phyloP scores from a whole-genome alignment of 2,329 filamentous ascomycete species.

The Fusarium pininemorale region DNA sequence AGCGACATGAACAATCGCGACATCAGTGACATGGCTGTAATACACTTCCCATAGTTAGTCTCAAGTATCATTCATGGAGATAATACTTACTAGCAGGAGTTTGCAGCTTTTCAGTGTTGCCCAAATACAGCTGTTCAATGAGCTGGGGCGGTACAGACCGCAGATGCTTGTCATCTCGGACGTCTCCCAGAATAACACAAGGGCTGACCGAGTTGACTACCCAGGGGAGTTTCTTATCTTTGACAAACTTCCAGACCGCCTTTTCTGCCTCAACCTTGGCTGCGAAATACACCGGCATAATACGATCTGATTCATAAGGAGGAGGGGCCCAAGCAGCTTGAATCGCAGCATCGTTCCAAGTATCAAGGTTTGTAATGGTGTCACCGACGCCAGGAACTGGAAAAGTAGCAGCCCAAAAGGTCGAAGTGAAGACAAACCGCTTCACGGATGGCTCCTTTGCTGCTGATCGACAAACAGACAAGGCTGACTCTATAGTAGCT shows the following conservation, averaged over 20 bases:
- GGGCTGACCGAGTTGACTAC: slow-evolving; percentile 33
- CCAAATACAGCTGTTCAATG: slow-evolving; percentile 24
- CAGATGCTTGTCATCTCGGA: slow-evolving; percentile 20
- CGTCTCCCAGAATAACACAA: slow-evolving; percentile 25
- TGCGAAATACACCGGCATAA: slow-evolving; percentile 16
- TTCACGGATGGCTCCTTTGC: slow-evolving; percentile 15
- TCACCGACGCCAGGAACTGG: background rate
- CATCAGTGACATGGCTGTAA: slow-evolving; percentile 24
- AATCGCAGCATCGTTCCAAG: slow-evolving; percentile 25
- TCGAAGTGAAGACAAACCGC: slow-evolving; percentile 30
- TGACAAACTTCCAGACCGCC: slow-evolving; percentile 27
- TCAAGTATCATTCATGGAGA: accelerated
- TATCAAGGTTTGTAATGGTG: slow-evolving; percentile 19
- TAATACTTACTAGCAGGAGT: slow-evolving; percentile 11
- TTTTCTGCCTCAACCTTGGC: slow-evolving; percentile 27
- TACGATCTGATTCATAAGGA: slow-evolving; percentile 7
- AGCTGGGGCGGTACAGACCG: slow-evolving; percentile 30
- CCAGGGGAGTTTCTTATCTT: slow-evolving; percentile 18
- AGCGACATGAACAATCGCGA: slow-evolving; percentile 23
- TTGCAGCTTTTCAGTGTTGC: background rate
- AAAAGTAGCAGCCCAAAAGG: slow-evolving; percentile 26
- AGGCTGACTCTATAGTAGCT: slow-evolving; percentile 13
- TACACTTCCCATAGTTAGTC: slow-evolving; percentile 12
- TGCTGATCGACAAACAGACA: slow-evolving; percentile 23
- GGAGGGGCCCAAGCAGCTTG: slow-evolving; percentile 27